These are phyloP conservation scores for Suillus discolor DNA, from an alignment of 768 basidiomycete genomes.

Conservation along the genomic window DNA sequence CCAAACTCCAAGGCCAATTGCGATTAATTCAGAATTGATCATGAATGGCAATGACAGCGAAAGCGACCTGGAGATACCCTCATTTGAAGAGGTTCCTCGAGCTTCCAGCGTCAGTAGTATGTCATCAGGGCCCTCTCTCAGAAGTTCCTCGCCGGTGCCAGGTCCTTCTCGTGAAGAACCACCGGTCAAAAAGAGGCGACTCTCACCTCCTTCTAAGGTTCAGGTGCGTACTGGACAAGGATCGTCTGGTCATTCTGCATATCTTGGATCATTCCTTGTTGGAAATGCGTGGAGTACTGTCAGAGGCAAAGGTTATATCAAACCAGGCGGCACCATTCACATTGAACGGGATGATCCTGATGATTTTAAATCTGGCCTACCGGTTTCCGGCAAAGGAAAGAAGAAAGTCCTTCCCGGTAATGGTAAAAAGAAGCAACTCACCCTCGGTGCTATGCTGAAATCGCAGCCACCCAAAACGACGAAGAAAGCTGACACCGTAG, in stretches of 20 bases:
- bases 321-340: conserved; percentile 57
- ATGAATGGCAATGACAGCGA: conserved; percentile 36
- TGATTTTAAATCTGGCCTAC: conserved; percentile 26
- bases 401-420: conserved; percentile 33
- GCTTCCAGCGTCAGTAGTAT: conserved; percentile 44
- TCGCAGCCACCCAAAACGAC: conserved; percentile 45
- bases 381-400: conserved; percentile 35
- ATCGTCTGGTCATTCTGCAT: conserved; percentile 27
- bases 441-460: conserved; percentile 69
- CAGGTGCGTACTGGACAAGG: background rate
- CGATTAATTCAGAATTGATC: conserved; percentile 36
- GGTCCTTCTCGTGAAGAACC: conserved; percentile 16
- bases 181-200: conserved; percentile 54
- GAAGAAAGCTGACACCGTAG: conserved; percentile 62
- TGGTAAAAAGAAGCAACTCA: conserved; percentile 61
- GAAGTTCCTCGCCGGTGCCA: conserved; percentile 31
- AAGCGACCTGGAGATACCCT: conserved; percentile 39
- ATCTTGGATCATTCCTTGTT: conserved; percentile 69
- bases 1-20: conserved; percentile 9
- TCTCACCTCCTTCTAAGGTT: conserved; percentile 33
- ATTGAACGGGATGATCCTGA: conserved; percentile 58
- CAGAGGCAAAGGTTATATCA: conserved; percentile 71
- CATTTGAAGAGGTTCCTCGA: conserved; percentile 35
- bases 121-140: conserved; percentile 32
- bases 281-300: conserved; percentile 81